phyloP scores from a whole-genome alignment of 106 monocot genomes.

The Triglochin maritima region DNA sequence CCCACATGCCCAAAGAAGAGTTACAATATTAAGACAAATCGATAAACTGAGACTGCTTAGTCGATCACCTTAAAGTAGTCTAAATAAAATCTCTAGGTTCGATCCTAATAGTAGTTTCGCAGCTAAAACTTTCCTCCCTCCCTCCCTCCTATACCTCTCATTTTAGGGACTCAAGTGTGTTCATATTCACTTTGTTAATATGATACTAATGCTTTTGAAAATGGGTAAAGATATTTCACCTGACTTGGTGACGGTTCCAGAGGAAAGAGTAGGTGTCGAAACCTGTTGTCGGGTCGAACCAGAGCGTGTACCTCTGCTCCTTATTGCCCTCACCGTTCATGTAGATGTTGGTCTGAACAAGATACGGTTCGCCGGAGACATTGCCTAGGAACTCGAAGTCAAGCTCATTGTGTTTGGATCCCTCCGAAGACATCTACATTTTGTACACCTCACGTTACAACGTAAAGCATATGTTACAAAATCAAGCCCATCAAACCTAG shows the following conservation, averaged over 20 bases:
- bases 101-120: no score
- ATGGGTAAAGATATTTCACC: background rate
- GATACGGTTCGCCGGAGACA: constrained; percentile 9
- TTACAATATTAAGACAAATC: no score
- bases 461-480: no score
- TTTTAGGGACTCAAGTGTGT: background rate
- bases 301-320: constrained; percentile 5
- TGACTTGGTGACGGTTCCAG: constrained; percentile 7
- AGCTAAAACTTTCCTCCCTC: background rate
- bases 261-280: constrained; percentile 9
- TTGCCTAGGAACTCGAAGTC: constrained; percentile 10
- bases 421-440: constrained; percentile 32
- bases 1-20: background rate
- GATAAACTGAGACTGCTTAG: no score
- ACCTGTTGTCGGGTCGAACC: constrained; percentile 7
- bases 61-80: no score
- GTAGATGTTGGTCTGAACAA: constrained; percentile 15
- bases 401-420: background rate
- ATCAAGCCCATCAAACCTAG: no score
- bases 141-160: background rate
- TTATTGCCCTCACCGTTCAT: constrained; percentile 7
- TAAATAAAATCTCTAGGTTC: no score
- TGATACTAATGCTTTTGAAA: background rate
- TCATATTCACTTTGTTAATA: background rate
- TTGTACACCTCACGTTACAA: background rate